A percentile compares a stretch with the other conserved stretches of the same genome.
phyloP scores from a whole-genome alignment of 169 alveolate genomes.

The Prorocentrum cordatum region DNA sequence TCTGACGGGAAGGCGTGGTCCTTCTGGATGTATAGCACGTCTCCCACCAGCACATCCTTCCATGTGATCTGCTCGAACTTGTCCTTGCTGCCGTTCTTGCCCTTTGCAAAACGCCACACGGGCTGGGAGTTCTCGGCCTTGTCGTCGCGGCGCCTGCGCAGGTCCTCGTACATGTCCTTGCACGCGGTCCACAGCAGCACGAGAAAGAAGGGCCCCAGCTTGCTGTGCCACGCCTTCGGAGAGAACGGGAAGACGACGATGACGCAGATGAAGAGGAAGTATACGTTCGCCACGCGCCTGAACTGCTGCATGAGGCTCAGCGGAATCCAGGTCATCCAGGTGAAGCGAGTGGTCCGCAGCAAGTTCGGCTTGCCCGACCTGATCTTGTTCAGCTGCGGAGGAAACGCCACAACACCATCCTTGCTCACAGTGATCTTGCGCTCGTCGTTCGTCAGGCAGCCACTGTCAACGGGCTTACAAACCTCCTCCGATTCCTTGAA shows the following conservation, averaged over 20 bases:
- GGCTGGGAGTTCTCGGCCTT: not conserved
- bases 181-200: constrained; percentile 12
- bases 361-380: too few relatives aligned
- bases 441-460: too few relatives aligned
- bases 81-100: not conserved
- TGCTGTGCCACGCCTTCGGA: constrained; percentile 27
- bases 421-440: too few relatives aligned
- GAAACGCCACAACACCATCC: too few relatives aligned
- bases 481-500: too few relatives aligned
- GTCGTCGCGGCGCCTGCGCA: constrained; percentile 1
- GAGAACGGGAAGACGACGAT: constrained; percentile 28
- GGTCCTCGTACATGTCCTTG: constrained; percentile 17
- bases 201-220: not conserved
- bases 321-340: too few relatives aligned
- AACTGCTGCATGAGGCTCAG: constrained; percentile 2
- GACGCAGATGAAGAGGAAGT: constrained; percentile 3
- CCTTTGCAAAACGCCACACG: not conserved
- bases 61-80: not conserved
- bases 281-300: constrained; percentile 4
- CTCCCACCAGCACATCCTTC: not conserved
- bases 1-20: constrained; percentile 23
- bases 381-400: too few relatives aligned
- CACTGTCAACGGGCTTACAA: too few relatives aligned
- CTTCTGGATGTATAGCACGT: not conserved
- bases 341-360: too few relatives aligned